Conservation (phyloP, 352 stramenopile genomes). For the Globisporangium abappressorium region DNA sequence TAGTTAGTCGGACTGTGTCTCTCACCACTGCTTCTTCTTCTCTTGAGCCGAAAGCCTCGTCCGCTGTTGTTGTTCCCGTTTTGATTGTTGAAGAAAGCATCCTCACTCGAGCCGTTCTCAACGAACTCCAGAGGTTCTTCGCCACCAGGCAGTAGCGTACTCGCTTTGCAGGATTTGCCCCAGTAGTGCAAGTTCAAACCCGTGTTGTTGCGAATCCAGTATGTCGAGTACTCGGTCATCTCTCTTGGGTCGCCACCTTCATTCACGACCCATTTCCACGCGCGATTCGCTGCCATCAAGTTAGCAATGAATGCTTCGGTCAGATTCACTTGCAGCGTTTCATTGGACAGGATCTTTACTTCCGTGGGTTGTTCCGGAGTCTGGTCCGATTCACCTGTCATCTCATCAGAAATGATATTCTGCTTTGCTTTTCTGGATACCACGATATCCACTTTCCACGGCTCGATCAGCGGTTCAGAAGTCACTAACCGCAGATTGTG, state of each 20-base stretch:
- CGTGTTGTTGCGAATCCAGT: slow-evolving; percentile 87
- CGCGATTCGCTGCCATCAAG: slow-evolving; percentile 67
- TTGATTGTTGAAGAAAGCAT: slow-evolving; percentile 5
- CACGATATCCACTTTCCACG: slow-evolving; percentile 55
- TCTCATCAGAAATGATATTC: neutral
- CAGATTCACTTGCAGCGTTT: slow-evolving; percentile 73
- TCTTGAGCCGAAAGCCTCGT: neutral
- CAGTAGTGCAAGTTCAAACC: slow-evolving; percentile 77
- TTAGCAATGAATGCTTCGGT: slow-evolving; percentile 83
- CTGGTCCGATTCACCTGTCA: slow-evolving; percentile 20
- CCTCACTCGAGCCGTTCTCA: slow-evolving; percentile 13
- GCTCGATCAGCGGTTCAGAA: slow-evolving; percentile 79
- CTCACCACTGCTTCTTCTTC: slow-evolving; percentile 15
- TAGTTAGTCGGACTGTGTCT: slow-evolving; percentile 22
- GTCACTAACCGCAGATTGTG: slow-evolving; percentile 81
- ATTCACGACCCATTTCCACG: slow-evolving; percentile 78
- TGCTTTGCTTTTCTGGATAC: slow-evolving; percentile 30
- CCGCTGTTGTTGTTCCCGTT: slow-evolving; percentile 1
- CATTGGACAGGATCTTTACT: slow-evolving; percentile 55
- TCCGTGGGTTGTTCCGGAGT: slow-evolving; percentile 33
- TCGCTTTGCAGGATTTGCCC: slow-evolving; percentile 52
- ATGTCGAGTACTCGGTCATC: slow-evolving; percentile 81
- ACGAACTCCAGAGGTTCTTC: slow-evolving; percentile 71
- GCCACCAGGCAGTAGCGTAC: slow-evolving; percentile 42
- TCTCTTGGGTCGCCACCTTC: slow-evolving; percentile 62